Evolutionary conservation across 2,329 filamentous ascomycete species (phyloP), one percentile per base, ranked within the genome.

Genomic region (Aureobasidium lini): DNA sequence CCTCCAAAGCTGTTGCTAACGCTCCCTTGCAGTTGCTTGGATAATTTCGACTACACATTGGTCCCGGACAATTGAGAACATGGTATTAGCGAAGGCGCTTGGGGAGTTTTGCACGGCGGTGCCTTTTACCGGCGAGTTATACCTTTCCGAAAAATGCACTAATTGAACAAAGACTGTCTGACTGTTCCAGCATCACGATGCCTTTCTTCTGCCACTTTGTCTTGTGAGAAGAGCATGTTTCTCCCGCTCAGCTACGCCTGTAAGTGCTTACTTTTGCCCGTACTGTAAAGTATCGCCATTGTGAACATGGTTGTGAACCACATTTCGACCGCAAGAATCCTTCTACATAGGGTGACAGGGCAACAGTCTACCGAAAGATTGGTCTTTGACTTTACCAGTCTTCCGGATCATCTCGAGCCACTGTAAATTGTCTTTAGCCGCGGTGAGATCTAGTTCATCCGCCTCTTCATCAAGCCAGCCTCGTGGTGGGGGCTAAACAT

Each of bases 61-160:
- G n/a, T 28, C 50, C 28, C 6, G 34, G 42, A 23, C 16, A 32
- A 40, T 18, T 16, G n/a, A 36, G 13, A 7, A 47, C 8, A 47
- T 57, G n/a, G 18, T 48, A 31, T 57, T 40, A 57, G 54, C 54
- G 43, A 48, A 48, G 54, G 54, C 54, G 54, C 34, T 48, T 23
- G 6, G 29, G 39, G 32, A 23, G 23, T 23, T 37, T 18, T 23
- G 43, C 43, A 46, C 6, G 43, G n/a, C 13, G 23, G 28, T 56
- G 52, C 40, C 36, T 43, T 46, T 34, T 37, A 34, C 52, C 40
- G 52, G 52, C 52, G 52, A 46, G 52, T 56, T n/a, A 28, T 16
- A 46, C 18, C 52, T 46, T 56, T 28, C 40, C 52, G 28, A 46
- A 29, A 18, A 46, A 37, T 37, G 52, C 11, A 56, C 11, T 46